Percentiles rank a stretch among this genome's conserved stretches.
phyloP scores from a whole-genome alignment of 148 eudicot species.

The Chenopodium quinoa region DNA sequence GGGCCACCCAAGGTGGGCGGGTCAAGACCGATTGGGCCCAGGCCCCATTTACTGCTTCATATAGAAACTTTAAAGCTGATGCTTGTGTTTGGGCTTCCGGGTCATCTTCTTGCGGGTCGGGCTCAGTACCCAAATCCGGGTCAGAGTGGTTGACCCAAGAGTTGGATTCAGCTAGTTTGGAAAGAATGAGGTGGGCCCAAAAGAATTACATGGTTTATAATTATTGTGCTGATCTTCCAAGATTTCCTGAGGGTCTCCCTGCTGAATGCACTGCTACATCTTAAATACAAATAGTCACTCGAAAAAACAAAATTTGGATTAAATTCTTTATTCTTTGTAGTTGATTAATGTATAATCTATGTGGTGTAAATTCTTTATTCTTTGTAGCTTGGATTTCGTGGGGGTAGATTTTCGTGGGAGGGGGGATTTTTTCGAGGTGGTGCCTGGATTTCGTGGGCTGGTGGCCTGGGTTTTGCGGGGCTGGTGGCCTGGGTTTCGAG shows the following conservation, averaged over 20 bases:
- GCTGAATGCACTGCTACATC: conserved; percentile 33
- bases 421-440: too few relatives aligned
- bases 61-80: conserved; percentile 23
- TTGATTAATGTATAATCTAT: too few relatives aligned
- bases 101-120: conserved; percentile 24
- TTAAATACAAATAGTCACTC: neutral
- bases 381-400: too few relatives aligned
- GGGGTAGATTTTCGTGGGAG: too few relatives aligned
- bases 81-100: conserved; percentile 34
- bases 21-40: conserved; percentile 34
- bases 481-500: too few relatives aligned
- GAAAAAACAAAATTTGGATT: neutral
- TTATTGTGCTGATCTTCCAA: conserved; percentile 40
- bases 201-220: conserved; percentile 43
- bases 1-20: conserved; percentile 41
- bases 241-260: conserved; percentile 46
- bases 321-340: neutral
- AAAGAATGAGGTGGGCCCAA: conserved; percentile 39
- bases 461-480: too few relatives aligned
- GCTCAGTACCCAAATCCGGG: neutral
- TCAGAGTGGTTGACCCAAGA: conserved; percentile 36
- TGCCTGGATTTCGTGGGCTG: too few relatives aligned
- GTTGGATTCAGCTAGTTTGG: conserved; percentile 32
- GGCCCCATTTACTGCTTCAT: conserved; percentile 30
- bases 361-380: too few relatives aligned